Base-by-base conservation (phyloP, 2,329 filamentous ascomycete species). In the Penicillium psychrosexuale region DNA sequence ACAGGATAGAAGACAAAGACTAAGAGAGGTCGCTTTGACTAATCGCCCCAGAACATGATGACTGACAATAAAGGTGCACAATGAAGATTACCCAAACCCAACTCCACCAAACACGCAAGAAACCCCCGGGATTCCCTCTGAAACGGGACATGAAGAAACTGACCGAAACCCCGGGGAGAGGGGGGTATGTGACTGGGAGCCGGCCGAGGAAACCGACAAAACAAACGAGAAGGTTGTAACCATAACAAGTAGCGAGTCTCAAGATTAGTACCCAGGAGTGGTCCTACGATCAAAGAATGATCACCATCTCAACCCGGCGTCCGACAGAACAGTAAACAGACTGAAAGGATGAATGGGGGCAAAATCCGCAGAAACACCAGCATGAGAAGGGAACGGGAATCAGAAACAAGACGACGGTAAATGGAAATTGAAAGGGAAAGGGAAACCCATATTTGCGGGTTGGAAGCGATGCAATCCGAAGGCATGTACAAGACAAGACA, bases 401-500 rank as follows among this genome's bases (percentile, higher is more conserved):
- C 33, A 22, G 49, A 50, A 34, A 37, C 46, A 30, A 48, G 28
- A 22, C 31, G 30, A 6, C 37, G 17, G 6, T 24, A 44, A 39
- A 24, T 51, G 46, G 42, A 11, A 49, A 49, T 22, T 19, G 33
- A 51, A 36, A 38, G 19, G 31, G 33, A 46, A 44, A 38, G 19
- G 34, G 39, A 38, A 53, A 39, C 55, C 59, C 58, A 61, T 54
- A 60, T 61, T 64, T 62, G 62, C 57, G 56, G 47, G 47, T 53
- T 34, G 51, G 46, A 60, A 51, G 56, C 44, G 47, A 62, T 61
- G 58, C 63, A 49, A 61, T 61, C 57, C 58, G 51, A 63, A 55
- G 65, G 58, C 69, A 70, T 71, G 59, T 71, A 70, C 68, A 69
- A 57, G 57, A 70, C 68, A 69, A 56, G 56, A 62, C 56, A 57